A percentile compares a stretch with the other conserved stretches of the same genome.
These are phyloP conservation scores for Chlorella sp. DNA, from an alignment of 139 green algal genomes.

Conservation along the genomic window DNA sequence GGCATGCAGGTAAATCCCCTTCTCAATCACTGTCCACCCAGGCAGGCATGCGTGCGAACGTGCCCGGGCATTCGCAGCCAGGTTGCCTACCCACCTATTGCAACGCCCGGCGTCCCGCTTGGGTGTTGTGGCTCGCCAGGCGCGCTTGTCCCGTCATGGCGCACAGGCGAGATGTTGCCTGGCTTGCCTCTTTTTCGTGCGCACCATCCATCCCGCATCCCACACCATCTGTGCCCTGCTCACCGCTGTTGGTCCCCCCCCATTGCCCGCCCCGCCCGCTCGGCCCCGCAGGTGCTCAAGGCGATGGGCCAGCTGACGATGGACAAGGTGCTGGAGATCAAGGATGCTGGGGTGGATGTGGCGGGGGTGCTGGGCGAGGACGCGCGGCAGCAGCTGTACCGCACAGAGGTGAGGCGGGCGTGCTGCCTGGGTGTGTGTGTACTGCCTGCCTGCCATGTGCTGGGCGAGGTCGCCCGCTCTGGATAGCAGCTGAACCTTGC, in stretches of 20 bases:
- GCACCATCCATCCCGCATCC: too few species aligned
- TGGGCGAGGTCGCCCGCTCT: neutral
- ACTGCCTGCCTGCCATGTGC: neutral
- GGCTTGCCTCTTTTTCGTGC: too few species aligned
- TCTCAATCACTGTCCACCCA: too few species aligned
- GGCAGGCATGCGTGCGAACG: too few species aligned
- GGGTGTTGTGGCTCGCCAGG: too few species aligned
- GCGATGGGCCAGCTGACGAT: slow-evolving; percentile 65
- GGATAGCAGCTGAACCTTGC: neutral
- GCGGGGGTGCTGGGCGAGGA: slow-evolving; percentile 72
- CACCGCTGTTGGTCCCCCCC: neutral
- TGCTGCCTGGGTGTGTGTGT: neutral
- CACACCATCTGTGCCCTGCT: too few species aligned
- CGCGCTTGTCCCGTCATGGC: too few species aligned
- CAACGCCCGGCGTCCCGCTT: too few species aligned
- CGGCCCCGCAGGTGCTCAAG: slow-evolving; percentile 56
- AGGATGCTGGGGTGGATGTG: slow-evolving; percentile 76
- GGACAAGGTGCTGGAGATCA: slow-evolving; percentile 78
- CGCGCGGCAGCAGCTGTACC: slow-evolving; percentile 82
- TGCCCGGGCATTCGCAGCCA: too few species aligned
- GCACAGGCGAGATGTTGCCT: too few species aligned
- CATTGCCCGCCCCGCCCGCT: neutral
- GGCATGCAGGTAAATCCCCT: slow-evolving; percentile 53
- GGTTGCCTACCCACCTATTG: too few species aligned
- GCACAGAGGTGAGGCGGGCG: slow-evolving; percentile 70